Conservation (phyloP, 1,139 yeast species). For the Arxiozyma slooffiae region DNA sequence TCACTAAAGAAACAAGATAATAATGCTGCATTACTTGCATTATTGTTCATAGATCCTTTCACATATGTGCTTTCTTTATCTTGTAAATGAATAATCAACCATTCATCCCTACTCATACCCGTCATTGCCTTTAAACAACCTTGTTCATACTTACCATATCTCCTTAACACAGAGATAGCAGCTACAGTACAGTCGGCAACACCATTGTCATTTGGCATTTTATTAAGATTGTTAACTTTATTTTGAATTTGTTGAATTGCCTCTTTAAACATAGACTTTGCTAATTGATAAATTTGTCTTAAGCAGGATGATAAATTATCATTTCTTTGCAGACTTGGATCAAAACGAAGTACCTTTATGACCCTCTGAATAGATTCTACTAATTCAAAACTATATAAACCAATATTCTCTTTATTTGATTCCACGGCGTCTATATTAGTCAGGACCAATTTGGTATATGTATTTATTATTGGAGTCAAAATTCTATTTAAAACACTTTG, state of each 20-base stretch:
- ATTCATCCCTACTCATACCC: constrained; percentile 47
- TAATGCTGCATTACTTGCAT: constrained; percentile 38
- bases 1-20: constrained; percentile 63
- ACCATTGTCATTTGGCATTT: constrained; percentile 51
- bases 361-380: constrained; percentile 32
- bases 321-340: constrained; percentile 15
- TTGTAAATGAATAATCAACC: constrained; percentile 50
- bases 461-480: constrained; percentile 31
- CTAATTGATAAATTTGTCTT: constrained; percentile 21
- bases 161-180: constrained; percentile 51
- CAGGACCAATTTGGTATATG: constrained; percentile 31
- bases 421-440: constrained; percentile 33
- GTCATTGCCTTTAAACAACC: constrained; percentile 47
- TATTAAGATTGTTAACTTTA: constrained; percentile 38
- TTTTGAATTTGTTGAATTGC: constrained; percentile 43
- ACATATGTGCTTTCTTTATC: constrained; percentile 23
- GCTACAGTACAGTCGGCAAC: constrained; percentile 66
- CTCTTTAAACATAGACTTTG: constrained; percentile 46
- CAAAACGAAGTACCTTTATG: constrained; percentile 22
- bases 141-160: constrained; percentile 51
- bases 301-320: constrained; percentile 14
- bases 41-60: constrained; percentile 11
- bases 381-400: constrained; percentile 40
- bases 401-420: constrained; percentile 33
- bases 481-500: constrained; percentile 36